Conservation (phyloP, 2,329 filamentous ascomycete genomes). For the Diaporthe sp. region DNA sequence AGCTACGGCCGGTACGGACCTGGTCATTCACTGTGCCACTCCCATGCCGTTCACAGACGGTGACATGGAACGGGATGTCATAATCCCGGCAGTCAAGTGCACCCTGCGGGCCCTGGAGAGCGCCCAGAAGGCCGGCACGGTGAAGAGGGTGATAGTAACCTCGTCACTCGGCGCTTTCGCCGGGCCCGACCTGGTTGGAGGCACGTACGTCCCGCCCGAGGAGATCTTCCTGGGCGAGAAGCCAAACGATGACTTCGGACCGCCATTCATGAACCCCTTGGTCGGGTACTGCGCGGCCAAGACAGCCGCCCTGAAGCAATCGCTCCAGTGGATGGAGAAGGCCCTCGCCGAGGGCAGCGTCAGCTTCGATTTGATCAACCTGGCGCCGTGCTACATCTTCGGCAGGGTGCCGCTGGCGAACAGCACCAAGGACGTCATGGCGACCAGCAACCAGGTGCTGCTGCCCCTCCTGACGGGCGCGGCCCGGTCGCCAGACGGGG, state of each 20-base stretch:
- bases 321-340: slow-evolving; percentile 37
- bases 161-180: slow-evolving; percentile 37
- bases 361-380: slow-evolving; percentile 38
- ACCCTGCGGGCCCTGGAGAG: slow-evolving; percentile 40
- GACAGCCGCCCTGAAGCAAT: slow-evolving; percentile 35
- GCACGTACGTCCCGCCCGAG: slow-evolving; percentile 26
- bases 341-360: slow-evolving; percentile 32
- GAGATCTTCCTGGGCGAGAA: slow-evolving; percentile 21
- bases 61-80: slow-evolving; percentile 39
- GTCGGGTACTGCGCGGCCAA: slow-evolving; percentile 39
- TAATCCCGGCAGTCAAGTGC: slow-evolving; percentile 42
- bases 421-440: slow-evolving; percentile 24
- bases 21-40: slow-evolving; percentile 33
- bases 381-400: slow-evolving; percentile 36
- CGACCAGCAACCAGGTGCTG: slow-evolving; percentile 35
- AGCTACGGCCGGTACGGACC: slow-evolving; percentile 25
- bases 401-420: slow-evolving; percentile 37
- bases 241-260: slow-evolving; percentile 34
- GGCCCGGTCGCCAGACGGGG: slow-evolving; percentile 5
- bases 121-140: slow-evolving; percentile 38
- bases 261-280: slow-evolving; percentile 32
- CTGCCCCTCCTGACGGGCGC: slow-evolving; percentile 23
- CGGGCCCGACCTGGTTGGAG: slow-evolving; percentile 17
- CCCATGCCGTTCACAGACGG: slow-evolving; percentile 22
- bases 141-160: slow-evolving; percentile 40